phyloP scores from a whole-genome alignment of 2,329 filamentous ascomycete species.

The Fusarium guadeloupense region DNA sequence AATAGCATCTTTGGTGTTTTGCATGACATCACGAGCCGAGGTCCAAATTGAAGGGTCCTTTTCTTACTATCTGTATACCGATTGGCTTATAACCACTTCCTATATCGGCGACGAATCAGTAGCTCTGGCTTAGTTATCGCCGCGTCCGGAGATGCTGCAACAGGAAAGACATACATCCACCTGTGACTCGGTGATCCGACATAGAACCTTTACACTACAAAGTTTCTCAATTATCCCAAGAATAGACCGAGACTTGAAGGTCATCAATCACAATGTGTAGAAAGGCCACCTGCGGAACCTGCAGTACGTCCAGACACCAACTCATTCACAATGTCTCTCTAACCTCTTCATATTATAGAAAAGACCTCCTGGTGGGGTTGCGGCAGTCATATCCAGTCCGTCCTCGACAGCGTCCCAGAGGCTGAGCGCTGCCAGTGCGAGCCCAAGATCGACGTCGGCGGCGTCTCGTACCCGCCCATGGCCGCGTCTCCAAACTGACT shows the following conservation, averaged over 20 bases:
- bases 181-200: neutral
- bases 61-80: neutral
- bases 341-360: conserved; percentile 23
- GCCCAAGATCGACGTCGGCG: conserved; percentile 68
- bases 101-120: conserved; percentile 14
- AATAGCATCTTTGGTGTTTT: neutral
- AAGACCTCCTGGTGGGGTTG: conserved; percentile 69
- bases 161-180: conserved; percentile 12
- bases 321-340: neutral
- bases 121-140: conserved; percentile 22
- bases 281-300: conserved; percentile 68
- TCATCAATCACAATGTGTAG: conserved; percentile 66
- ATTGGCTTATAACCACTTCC: neutral
- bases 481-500: conserved; percentile 56
- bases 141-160: conserved; percentile 21
- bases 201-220: neutral
- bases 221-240: neutral
- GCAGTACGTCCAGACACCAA: conserved; percentile 60
- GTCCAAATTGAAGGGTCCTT: neutral
- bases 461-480: conserved; percentile 72
- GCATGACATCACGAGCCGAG: conserved; percentile 15
- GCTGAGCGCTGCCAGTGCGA: conserved; percentile 72
- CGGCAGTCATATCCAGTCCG: conserved; percentile 66
- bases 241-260: neutral
- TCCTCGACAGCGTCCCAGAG: conserved; percentile 68